Evolutionary conservation across 176 grass and related monocot genomes (phyloP), one percentile per base, ranked within the genome.

Genomic region (Carex myosuroides): DNA sequence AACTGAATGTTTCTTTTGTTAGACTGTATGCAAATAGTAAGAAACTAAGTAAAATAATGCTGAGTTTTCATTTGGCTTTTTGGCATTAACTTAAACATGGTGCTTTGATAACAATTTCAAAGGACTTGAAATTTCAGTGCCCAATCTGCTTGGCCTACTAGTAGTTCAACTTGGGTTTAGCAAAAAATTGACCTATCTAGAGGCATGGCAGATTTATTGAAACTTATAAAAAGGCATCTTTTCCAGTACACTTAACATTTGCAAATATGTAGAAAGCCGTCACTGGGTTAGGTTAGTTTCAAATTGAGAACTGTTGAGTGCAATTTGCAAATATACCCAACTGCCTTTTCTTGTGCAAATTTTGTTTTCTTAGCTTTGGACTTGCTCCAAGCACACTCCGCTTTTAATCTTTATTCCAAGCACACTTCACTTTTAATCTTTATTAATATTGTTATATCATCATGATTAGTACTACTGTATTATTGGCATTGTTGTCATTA

Each of bases 161-260:
- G 30, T 56, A 55, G 48, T 56, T 77, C 13, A 30, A 77, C n/a
- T 37, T 70, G 14, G 67, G 67, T 42, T 41, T 42, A 44, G 14
- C 20, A 42, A 44, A 33, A 35, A 42, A 70, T 20, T 4, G 37
- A 70, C 35, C 42, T 20, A 42, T 46, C 67, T 44, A 21, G 37
- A 70, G 16, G 67, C 35, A 46, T 41, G 67, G 37, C 33, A n/a
- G 37, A 70, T 39, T 70, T 70, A 44, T 55, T 55, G 73, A 16
- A 77, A 77, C 46, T 55, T 56, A 10, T 42, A 14, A 50, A 77
- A 56, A 55, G 6, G 17, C 26, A 10, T 42, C 13, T 77, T 32
- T 77, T 77, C 21, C 73, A 77, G 22, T 77, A 55, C 22, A 53
- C 2, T 77, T 77, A 55, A 56, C 6, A 77, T 77, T 77, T 30